phyloP scores from a whole-genome alignment of 805 yeast genomes.

The Lachancea quebecensis region DNA sequence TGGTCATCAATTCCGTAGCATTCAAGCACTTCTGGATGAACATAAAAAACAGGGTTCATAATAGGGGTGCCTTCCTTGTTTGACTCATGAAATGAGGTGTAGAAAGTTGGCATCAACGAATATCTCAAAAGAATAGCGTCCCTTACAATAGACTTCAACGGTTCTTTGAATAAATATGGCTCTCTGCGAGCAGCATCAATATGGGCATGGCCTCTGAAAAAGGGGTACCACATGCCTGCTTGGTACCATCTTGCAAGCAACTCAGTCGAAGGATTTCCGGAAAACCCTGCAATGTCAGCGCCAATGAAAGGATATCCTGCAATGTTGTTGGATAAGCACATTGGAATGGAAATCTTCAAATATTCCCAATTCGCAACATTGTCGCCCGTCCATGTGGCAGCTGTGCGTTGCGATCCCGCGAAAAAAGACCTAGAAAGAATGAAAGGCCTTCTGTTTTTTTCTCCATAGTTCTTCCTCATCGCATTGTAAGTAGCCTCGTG shows the following conservation, averaged over 20 bases:
- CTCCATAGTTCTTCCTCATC: constrained; percentile 42
- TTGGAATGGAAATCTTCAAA: constrained; percentile 72
- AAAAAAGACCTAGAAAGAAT: constrained; percentile 78
- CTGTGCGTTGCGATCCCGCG: constrained; percentile 85
- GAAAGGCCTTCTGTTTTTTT: constrained; percentile 63
- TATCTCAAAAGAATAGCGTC: constrained; percentile 73
- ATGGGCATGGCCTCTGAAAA: constrained; percentile 95
- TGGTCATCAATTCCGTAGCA: constrained; percentile 68
- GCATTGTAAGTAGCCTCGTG: constrained; percentile 77
- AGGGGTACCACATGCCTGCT: constrained; percentile 92
- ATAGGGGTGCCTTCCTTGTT: constrained; percentile 61
- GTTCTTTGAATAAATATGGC: constrained; percentile 82
- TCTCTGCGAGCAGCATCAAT: constrained; percentile 88
- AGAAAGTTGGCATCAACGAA: constrained; percentile 65
- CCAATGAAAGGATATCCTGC: constrained; percentile 91
- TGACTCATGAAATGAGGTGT: constrained; percentile 69
- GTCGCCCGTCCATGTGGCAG: constrained; percentile 98
- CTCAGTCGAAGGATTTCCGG: constrained; percentile 81
- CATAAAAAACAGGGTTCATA: constrained; percentile 60
- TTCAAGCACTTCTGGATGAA: constrained; percentile 35
- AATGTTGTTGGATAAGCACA: constrained; percentile 73
- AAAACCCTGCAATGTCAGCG: constrained; percentile 96
- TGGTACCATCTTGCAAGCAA: constrained; percentile 91
- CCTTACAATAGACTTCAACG: constrained; percentile 56
- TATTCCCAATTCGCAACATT: constrained; percentile 92